Conservation (phyloP, 106 monocot species). For the Acanthochlamys bracteata region DNA sequence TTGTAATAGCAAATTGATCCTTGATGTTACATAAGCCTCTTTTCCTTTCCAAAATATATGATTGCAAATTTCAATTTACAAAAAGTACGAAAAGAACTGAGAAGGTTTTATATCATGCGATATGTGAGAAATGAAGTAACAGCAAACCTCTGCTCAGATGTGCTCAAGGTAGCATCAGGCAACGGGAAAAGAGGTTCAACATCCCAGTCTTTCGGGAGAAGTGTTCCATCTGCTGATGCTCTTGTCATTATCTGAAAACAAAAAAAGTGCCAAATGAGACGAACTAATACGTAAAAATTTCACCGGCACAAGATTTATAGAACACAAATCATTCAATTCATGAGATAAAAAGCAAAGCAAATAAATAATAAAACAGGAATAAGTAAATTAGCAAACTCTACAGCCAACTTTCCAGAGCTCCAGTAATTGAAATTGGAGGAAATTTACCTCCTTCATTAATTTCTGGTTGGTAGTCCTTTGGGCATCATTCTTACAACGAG, state of each 20-base stretch:
- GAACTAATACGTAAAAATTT: background rate
- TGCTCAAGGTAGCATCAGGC: constrained; percentile 24
- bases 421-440: constrained; percentile 3
- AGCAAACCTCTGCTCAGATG: constrained; percentile 38
- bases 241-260: constrained; percentile 56
- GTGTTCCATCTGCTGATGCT: constrained; percentile 73
- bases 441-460: constrained; percentile 67
- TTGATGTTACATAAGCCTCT: too few relatives aligned
- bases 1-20: too few relatives aligned
- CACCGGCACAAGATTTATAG: background rate
- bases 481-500: constrained; percentile 85
- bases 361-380: background rate
- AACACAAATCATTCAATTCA: background rate
- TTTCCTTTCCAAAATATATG: too few relatives aligned
- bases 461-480: constrained; percentile 57
- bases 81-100: too few relatives aligned
- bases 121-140: background rate
- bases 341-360: background rate
- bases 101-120: background rate
- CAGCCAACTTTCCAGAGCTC: background rate
- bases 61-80: too few relatives aligned
- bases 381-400: background rate
- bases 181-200: constrained; percentile 80
- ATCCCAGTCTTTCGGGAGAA: constrained; percentile 91
- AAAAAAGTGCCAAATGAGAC: constrained; percentile 9